Base-by-base conservation (phyloP, 805 yeast species). In the Ogataea ramenticola region DNA sequence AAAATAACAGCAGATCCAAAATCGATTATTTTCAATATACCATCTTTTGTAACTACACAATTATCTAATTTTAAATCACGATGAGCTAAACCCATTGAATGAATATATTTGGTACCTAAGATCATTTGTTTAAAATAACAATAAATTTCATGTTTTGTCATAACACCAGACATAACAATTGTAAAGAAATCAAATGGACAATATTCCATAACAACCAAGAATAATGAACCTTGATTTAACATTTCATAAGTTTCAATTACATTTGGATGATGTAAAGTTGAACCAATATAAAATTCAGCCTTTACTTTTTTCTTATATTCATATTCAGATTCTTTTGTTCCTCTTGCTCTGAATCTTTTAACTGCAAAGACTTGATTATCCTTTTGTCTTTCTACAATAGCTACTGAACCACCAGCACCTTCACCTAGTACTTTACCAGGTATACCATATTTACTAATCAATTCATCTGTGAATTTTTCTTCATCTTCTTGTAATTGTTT, bases 351-450 rank as follows among this genome's bases (percentile, higher is more conserved):
- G 61, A 91, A 89, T 62, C 86, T 85, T 66, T 90, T 90, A 43
- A 91, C 86, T 0, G 98, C 98, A 64, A 77, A 88, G 4, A 86
- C 60, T 47, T 76, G 72, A 21, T 77, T 74, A 50, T 80, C 81
- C 0, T 74, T 60, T 27, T 76, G 71, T 42, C 84, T 74, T 46
- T 78, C 77, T 46, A 89, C 83, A 43, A 87, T 72, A 36, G 84
- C 75, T n/a, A 90, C 98, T 0, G 93, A 82, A 2, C 98, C 97
- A 21, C 95, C 90, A 1, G 97, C 97, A 14, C 98, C 98, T 46
- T 90, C 80, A 20, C 98, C 98, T 41, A 88, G 68, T 20, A 82
- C 68, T 49, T 75, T 74, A 12, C 95, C 95, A 2, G 82, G 75
- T 21, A 79, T 71, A 35, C 95, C 93, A 62, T 87, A 88, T 53